phyloP scores from a whole-genome alignment of 2,329 filamentous ascomycete species.

The Teratosphaeria viscida region DNA sequence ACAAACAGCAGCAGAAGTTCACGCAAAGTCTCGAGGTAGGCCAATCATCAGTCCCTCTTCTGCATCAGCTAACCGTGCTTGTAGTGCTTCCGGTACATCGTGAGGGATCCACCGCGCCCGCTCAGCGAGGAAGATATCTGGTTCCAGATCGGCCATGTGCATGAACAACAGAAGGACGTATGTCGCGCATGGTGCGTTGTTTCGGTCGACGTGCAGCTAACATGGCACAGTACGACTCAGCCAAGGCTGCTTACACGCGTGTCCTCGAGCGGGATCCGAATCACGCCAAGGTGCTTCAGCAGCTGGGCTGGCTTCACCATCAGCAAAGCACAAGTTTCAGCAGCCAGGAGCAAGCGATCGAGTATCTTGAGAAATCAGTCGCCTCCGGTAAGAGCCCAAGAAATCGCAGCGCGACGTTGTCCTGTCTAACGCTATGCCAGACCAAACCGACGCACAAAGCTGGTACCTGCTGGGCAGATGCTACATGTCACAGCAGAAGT shows the following conservation, averaged over 20 bases:
- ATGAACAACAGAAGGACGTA: constrained; percentile 98
- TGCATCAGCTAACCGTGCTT: constrained; percentile 12
- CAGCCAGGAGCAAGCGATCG: constrained; percentile 91
- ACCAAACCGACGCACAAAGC: constrained; percentile 90
- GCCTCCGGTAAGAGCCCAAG: constrained; percentile 58
- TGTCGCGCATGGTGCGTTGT: constrained; percentile 27
- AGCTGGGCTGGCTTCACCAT: constrained; percentile 95
- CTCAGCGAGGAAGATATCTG: constrained; percentile 96
- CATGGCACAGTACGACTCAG: constrained; percentile 66
- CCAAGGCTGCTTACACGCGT: constrained; percentile 82
- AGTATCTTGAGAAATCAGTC: constrained; percentile 95
- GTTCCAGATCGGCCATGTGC: constrained; percentile 98
- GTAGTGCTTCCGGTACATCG: constrained; percentile 97
- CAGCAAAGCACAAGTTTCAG: constrained; percentile 86
- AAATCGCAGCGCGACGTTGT: background rate
- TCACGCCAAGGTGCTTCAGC: constrained; percentile 95
- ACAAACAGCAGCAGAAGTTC: constrained; percentile 97
- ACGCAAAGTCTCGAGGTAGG: constrained; percentile 77
- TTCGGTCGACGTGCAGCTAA: constrained; percentile 16
- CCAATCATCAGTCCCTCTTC: background rate
- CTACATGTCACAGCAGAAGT: constrained; percentile 99
- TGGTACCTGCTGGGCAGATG: constrained; percentile 97
- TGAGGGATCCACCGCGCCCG: constrained; percentile 80
- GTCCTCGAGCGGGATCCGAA: constrained; percentile 91
- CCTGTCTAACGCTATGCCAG: constrained; percentile 36